phyloP scores from a whole-genome alignment of 371 early-diverging fungal species.

The Mortierella polycephala region DNA sequence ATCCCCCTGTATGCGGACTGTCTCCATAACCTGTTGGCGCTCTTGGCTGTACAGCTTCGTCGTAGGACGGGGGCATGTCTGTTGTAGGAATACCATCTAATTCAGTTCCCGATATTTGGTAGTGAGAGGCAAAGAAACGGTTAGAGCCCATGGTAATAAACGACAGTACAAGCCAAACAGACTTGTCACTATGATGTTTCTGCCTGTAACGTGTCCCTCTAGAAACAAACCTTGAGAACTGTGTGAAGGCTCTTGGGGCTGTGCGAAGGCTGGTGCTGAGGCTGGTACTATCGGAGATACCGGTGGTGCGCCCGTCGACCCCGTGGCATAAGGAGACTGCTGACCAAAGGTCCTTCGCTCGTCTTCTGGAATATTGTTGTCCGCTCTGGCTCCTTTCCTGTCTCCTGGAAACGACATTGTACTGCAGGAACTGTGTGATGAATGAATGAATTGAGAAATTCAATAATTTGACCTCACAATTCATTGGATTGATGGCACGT shows the following conservation, averaged over 20 bases:
- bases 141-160: not conserved
- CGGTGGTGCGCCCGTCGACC: not conserved
- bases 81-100: not conserved
- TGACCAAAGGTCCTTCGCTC: constrained; percentile 19
- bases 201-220: too few species aligned
- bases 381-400: not conserved
- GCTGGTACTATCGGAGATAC: not conserved
- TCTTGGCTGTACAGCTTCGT: constrained; percentile 14
- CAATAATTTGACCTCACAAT: too few species aligned
- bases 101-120: not conserved
- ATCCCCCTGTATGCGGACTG: not conserved
- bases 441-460: too few species aligned
- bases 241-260: not conserved
- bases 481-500: too few species aligned
- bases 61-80: constrained; percentile 23
- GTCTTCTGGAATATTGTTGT: not conserved
- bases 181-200: too few species aligned
- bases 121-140: not conserved
- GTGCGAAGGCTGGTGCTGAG: not conserved
- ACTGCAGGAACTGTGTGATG: too few species aligned
- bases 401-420: constrained; percentile 15
- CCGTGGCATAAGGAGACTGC: constrained; percentile 23
- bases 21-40: constrained; percentile 2
- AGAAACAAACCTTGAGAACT: not conserved
- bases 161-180: not conserved